Percentiles rank a stretch among this genome's conserved stretches.
phyloP scores from a whole-genome alignment of 192 early-diverging fungal genomes.

The Coemansia asiatica region DNA sequence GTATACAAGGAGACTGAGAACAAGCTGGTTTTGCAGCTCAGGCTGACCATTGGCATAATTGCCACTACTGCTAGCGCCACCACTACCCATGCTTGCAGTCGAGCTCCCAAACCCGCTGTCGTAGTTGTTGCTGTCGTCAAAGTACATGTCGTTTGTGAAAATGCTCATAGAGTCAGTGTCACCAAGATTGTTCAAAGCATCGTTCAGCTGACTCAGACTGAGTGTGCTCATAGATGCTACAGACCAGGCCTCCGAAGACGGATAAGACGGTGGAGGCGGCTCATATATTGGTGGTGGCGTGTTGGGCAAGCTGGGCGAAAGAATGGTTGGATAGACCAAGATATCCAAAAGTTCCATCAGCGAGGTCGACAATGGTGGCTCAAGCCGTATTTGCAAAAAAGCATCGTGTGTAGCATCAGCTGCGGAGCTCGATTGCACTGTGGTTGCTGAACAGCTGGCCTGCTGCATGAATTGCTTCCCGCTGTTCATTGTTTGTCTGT shows the following conservation, averaged over 20 bases:
- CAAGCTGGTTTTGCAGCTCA: conserved; percentile 36
- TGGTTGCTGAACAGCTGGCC: conserved; percentile 16
- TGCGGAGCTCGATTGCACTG: conserved; percentile 29
- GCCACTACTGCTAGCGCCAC: background rate
- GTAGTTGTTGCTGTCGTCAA: conserved; percentile 16
- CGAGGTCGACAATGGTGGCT: conserved; percentile 50
- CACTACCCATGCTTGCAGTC: background rate
- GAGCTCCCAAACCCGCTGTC: conserved; percentile 15
- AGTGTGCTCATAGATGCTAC: conserved; percentile 32
- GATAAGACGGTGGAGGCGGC: conserved; percentile 50
- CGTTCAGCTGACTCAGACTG: conserved; percentile 18
- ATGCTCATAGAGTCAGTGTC: conserved; percentile 30
- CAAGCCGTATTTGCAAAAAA: conserved; percentile 44
- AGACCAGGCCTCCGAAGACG: conserved; percentile 28
- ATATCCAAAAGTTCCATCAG: conserved; percentile 49
- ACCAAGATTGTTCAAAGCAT: conserved; percentile 14
- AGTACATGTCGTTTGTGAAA: conserved; percentile 14
- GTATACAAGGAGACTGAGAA: conserved; percentile 43
- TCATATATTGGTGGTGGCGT: conserved; percentile 53
- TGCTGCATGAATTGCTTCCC: conserved; percentile 41
- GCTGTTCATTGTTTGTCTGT: conserved; percentile 23
- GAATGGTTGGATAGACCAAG: conserved; percentile 26
- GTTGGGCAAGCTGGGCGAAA: conserved; percentile 47
- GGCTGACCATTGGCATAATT: conserved; percentile 9
- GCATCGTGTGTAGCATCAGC: conserved; percentile 30